Percentiles rank a stretch among this genome's conserved stretches.
phyloP scores from a whole-genome alignment of 768 basidiomycete genomes.

The Podaxis sp. region DNA sequence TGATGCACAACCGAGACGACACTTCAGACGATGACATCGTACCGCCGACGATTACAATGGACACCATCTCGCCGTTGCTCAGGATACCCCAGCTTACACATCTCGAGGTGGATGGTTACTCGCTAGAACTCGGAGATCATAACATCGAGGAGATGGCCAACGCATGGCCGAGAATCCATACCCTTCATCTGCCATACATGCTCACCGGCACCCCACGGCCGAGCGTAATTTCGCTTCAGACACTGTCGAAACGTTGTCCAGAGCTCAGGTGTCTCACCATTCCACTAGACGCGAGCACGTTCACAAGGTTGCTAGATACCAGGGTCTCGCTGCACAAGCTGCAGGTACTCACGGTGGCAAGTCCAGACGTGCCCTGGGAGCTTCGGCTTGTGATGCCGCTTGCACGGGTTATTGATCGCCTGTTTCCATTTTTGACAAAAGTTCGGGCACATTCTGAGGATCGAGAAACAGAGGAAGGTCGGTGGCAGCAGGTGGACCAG shows the following conservation, averaged over 20 bases:
- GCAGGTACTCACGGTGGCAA: constrained; percentile 22
- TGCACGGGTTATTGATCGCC: constrained; percentile 25
- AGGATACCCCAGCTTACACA: constrained; percentile 21
- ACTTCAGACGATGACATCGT: constrained; percentile 18
- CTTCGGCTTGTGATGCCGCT: constrained; percentile 23
- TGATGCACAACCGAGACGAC: constrained; percentile 20
- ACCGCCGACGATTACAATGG: constrained; percentile 3
- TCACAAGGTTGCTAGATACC: constrained; percentile 13
- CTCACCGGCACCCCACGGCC: constrained; percentile 18
- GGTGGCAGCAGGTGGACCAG: constrained; percentile 27
- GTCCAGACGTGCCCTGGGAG: constrained; percentile 24
- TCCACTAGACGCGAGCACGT: constrained; percentile 21
- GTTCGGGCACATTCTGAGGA: constrained; percentile 18
- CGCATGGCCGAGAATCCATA: constrained; percentile 26
- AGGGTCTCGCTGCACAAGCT: constrained; percentile 17
- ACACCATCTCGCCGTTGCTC: constrained; percentile 23
- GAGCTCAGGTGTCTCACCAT: constrained; percentile 22
- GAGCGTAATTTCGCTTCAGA: constrained; percentile 20
- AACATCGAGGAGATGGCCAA: constrained; percentile 23
- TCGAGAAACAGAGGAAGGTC: constrained; percentile 18
- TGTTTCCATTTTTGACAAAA: constrained; percentile 22
- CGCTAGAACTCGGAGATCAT: constrained; percentile 23
- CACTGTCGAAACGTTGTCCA: constrained; percentile 20
- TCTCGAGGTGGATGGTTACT: constrained; percentile 26
- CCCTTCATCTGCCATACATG: constrained; percentile 25